phyloP scores from a whole-genome alignment of 1,284 basidiomycete genomes.

The Austropuccinia psidii region DNA sequence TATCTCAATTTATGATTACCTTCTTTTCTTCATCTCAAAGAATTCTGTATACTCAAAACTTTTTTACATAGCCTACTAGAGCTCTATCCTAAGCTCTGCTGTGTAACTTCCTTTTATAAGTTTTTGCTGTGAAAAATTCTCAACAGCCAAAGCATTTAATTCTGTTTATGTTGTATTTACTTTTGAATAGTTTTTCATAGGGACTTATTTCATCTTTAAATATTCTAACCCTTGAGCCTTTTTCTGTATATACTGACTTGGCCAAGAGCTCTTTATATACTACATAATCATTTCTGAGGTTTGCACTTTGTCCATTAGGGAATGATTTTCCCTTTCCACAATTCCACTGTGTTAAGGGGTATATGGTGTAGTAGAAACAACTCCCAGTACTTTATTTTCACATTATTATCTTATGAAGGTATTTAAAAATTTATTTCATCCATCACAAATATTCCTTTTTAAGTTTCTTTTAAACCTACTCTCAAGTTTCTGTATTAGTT shows the following conservation, averaged over 20 bases:
- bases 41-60: background rate
- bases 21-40: background rate
- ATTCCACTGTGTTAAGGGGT: slow-evolving; percentile 15
- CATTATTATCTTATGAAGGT: background rate
- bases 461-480: background rate
- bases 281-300: background rate
- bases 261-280: background rate
- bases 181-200: background rate
- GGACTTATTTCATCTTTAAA: background rate
- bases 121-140: background rate
- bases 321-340: background rate
- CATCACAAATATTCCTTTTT: slow-evolving; percentile 13
- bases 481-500: background rate
- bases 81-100: background rate
- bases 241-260: background rate
- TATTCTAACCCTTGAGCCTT: background rate
- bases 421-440: background rate
- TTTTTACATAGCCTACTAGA: background rate
- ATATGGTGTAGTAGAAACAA: background rate
- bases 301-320: background rate
- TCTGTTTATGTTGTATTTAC: background rate
- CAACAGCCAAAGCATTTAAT: background rate
- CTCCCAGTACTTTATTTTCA: background rate
- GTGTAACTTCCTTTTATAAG: too few relatives aligned
- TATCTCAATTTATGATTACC: background rate